Base-by-base conservation (phyloP, 768 basidiomycete species). In the Hericium rajendrae region DNA sequence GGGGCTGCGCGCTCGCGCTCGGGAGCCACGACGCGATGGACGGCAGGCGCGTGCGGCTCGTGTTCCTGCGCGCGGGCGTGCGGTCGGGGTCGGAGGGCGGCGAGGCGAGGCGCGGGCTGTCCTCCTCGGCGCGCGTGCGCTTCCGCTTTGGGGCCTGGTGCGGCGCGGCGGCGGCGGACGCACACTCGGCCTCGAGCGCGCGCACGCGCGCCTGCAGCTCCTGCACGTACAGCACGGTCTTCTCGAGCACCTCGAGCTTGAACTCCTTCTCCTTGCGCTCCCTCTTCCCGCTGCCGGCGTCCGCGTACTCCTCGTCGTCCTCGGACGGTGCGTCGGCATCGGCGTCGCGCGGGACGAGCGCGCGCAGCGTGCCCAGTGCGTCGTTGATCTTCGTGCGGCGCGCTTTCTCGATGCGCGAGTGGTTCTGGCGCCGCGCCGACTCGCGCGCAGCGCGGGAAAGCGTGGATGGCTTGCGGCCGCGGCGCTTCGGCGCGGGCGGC, bases 331-430 rank as follows among this genome's bases (percentile, higher is more conserved):
- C 73, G 11, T 72, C 73, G 9, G 69, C 73, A 9, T 75, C 76
- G 12, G 72, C 74, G 13, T 76, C 61, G 11, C 51, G 46, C 0
- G 92, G 91, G 1, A 95, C 91, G 64, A 97, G 83, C 61, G 78
- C 76, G 60, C 85, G 82, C 48, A 97, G 72, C 2, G 85, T 82
- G 2, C 85, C 78, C 5, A 97, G 77, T 0, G 94, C 91, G 53
- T 91, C 86, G 67, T 98, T 98, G 62, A 98, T 97, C 78, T 97
- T 97, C 11, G 94, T 95, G 58, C 94, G 78, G 32, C 94, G 75
- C 0, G 94, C 84, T 67, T 94, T 90, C 73, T 98, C 94, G 68
- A 98, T 98, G 60, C 94, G 83, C 5, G 88, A 91, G 66, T 98
- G 94, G 71, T 97, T 97, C 38, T 91, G 82, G 69, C 94, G 92